Evolutionary conservation across 805 yeast species (phyloP).

Genomic region (Pichia eremophila): DNA sequence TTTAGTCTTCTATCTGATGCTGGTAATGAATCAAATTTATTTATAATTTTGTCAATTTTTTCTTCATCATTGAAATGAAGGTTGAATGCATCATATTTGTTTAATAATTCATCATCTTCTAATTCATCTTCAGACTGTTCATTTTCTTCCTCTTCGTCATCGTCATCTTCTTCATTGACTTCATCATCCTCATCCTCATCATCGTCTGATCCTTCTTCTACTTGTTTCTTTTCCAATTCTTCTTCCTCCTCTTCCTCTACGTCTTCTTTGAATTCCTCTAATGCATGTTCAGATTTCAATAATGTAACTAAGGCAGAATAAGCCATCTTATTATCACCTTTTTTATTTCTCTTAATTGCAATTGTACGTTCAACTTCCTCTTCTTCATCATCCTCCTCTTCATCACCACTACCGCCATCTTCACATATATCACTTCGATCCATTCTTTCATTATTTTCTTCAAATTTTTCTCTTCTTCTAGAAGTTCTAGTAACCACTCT

Average conservation of each 20-base stretch:
- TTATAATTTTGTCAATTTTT: conserved; percentile 26
- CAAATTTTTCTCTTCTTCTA: conserved; percentile 16
- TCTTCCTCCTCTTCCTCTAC: background rate
- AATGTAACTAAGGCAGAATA: conserved; percentile 23
- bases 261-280: conserved; percentile 13
- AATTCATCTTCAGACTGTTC: conserved; percentile 29
- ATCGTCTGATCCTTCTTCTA: conserved; percentile 21
- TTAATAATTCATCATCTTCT: conserved; percentile 26
- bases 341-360: conserved; percentile 9
- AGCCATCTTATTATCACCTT: conserved; percentile 19
- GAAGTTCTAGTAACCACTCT: conserved; percentile 52
- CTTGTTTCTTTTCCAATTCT: conserved; percentile 9
- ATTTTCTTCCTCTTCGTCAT: conserved; percentile 16
- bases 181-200: conserved; percentile 15
- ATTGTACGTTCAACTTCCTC: conserved; percentile 17
- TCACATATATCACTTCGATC: conserved; percentile 10
- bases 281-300: conserved; percentile 17
- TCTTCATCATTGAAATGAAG: conserved; percentile 56
- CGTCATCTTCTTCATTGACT: conserved; percentile 10
- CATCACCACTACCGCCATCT: conserved; percentile 25
- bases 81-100: conserved; percentile 59
- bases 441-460: conserved; percentile 13
- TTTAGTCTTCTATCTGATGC: background rate
- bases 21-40: conserved; percentile 19
- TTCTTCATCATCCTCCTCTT: conserved; percentile 26